A percentile compares a stretch with the other conserved stretches of the same genome.
Conservation (phyloP, 768 basidiomycete genomes). For the Termitomyces sp. region DNA sequence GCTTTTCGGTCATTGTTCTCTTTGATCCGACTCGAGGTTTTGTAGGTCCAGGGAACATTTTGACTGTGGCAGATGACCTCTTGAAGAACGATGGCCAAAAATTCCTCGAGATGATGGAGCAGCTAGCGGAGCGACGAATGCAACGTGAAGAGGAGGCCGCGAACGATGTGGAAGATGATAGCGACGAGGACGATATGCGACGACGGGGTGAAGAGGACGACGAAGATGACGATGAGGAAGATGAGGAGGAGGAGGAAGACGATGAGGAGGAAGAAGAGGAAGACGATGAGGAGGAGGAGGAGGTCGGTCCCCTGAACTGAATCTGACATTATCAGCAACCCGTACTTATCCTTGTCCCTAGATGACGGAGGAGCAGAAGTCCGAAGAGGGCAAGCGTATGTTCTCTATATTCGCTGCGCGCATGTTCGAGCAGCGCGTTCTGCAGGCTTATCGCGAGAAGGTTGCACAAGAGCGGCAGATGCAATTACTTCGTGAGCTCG, state of each 20-base stretch:
- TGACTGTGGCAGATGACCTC: slow-evolving; percentile 97
- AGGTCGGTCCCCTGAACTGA: slow-evolving; percentile 26
- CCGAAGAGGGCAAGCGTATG: slow-evolving; percentile 99
- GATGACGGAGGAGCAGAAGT: slow-evolving; percentile 95
- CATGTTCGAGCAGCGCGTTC: slow-evolving; percentile 98
- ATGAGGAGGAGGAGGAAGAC: slow-evolving; percentile 58
- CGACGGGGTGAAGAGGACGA: slow-evolving; percentile 35
- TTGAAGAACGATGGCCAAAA: slow-evolving; percentile 98
- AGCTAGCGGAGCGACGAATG: slow-evolving; percentile 91
- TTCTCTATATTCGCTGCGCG: slow-evolving; percentile 99
- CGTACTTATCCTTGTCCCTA: slow-evolving; percentile 34
- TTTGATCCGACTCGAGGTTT: slow-evolving; percentile 15
- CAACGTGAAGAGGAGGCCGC: slow-evolving; percentile 75
- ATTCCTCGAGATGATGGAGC: slow-evolving; percentile 99
- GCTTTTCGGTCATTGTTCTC: slow-evolving; percentile 1
- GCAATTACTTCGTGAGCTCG: slow-evolving; percentile 90
- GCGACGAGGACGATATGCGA: slow-evolving; percentile 35
- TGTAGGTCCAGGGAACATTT: slow-evolving; percentile 84
- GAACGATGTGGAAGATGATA: slow-evolving; percentile 42
- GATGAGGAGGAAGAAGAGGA: slow-evolving; percentile 61
- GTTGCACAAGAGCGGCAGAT: slow-evolving; percentile 94
- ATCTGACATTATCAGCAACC: slow-evolving; percentile 11
- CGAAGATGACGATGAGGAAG: slow-evolving; percentile 59
- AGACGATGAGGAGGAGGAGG: slow-evolving; percentile 61
- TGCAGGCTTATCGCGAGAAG: slow-evolving; percentile 94